phyloP scores from a whole-genome alignment of 441 rosid genomes.

The Adansonia madagascariensis region DNA sequence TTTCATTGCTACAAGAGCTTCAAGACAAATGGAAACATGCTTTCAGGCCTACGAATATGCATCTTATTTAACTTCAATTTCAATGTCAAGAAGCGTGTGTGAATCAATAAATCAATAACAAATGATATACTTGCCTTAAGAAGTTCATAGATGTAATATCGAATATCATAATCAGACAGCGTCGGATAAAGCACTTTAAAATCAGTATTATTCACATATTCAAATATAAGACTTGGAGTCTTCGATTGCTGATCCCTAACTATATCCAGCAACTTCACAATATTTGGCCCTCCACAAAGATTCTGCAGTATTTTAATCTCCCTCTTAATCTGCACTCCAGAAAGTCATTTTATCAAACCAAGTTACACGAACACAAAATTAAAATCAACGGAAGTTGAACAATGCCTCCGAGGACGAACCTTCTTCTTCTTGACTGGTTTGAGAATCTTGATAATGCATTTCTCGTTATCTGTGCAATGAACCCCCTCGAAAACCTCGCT shows the following conservation, averaged over 20 bases:
- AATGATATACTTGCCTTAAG: slow-evolving; percentile 58
- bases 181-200: slow-evolving; percentile 95
- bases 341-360: slow-evolving; percentile 17
- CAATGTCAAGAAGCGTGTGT: slow-evolving; percentile 12
- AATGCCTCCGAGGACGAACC: slow-evolving; percentile 40
- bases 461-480: slow-evolving; percentile 73
- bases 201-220: slow-evolving; percentile 88
- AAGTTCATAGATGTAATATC: slow-evolving; percentile 91
- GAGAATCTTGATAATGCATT: slow-evolving; percentile 91
- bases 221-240: slow-evolving; percentile 95
- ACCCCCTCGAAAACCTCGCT: slow-evolving; percentile 97
- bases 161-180: slow-evolving; percentile 81
- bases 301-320: slow-evolving; percentile 97
- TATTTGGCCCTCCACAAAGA: slow-evolving; percentile 97
- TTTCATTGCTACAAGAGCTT: background rate
- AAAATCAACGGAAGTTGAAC: background rate
- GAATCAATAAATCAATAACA: slow-evolving; percentile 15
- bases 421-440: slow-evolving; percentile 99
- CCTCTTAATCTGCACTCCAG: slow-evolving; percentile 77
- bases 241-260: slow-evolving; percentile 99
- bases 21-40: background rate
- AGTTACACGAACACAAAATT: background rate
- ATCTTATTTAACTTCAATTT: background rate
- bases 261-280: slow-evolving; percentile 88
- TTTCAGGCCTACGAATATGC: background rate